Evolutionary conservation across 2,329 filamentous ascomycete genomes (phyloP), one percentile per base, ranked within the genome.

Genomic region (Cladosporium cucumerinum): DNA sequence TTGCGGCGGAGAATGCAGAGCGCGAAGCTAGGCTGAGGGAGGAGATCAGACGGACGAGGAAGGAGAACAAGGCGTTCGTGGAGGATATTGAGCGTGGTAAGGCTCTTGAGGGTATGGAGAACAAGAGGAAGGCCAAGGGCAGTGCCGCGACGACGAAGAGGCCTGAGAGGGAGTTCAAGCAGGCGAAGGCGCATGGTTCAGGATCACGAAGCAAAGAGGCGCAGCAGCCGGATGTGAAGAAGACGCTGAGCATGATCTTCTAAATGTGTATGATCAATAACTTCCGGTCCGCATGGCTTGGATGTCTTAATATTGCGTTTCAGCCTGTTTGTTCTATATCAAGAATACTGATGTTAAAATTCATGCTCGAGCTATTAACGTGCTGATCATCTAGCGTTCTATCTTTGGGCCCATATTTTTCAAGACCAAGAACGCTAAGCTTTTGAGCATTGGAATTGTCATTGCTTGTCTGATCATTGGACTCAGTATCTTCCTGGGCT

Each of bases 31-130:
- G 91, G 72, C 86, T 95, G 84, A 81, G 90, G 65, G 89, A 90
- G 14, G 92, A 95, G 78, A 90, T 95, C 69, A 84, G 85, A 72
- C 88, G 88, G 81, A 86, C 89, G 55, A 88, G 87, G 66, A 87
- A 85, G 77, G 91, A 95, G 82, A 93, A 94, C 77, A 91, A 90
- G 82, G 85, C 87, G 69, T 95, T 94, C 75, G 85, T 93, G 66
- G 82, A 86, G 70, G 93, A 94, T 74, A 84, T 95, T 65, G 91
- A 95, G 82, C 86, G 83, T 73, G 89, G 87, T 59, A 94, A 93
- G 85, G 89, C 92, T 84, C 75, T 92, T 69, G 87, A 91, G 59
- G 87, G 87, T 11, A 93, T 93, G 77, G 75, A 81, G 73, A 77
- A 72, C 54, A 83, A 81, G 73, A 77, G 77, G 73, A 86, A 88